phyloP scores from a whole-genome alignment of 345 rosid species.

The Pelargonium nanum region DNA sequence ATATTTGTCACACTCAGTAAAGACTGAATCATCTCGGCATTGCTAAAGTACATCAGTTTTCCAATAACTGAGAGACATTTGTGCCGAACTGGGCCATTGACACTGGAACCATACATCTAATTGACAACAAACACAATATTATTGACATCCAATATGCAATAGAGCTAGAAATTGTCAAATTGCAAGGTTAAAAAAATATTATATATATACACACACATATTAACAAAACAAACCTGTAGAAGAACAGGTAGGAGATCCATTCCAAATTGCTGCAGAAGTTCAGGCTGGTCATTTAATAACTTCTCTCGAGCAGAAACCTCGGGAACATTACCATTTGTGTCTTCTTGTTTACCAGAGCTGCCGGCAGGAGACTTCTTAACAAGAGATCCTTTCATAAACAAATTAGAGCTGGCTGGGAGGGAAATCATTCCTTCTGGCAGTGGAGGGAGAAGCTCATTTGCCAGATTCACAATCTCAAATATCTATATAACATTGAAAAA shows the following conservation, averaged over 20 bases:
- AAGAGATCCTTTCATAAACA: slow-evolving; percentile 62
- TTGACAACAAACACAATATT: slow-evolving; percentile 15
- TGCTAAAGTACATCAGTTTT: slow-evolving; percentile 89
- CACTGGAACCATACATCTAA: slow-evolving; percentile 99
- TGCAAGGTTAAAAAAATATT: background rate
- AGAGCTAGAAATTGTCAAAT: background rate
- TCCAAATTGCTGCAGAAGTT: slow-evolving; percentile 88
- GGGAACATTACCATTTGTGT: slow-evolving; percentile 32
- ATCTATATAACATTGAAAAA: slow-evolving; percentile 36
- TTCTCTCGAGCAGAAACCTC: slow-evolving; percentile 80
- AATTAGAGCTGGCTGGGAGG: slow-evolving; percentile 65
- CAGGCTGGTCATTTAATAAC: slow-evolving; percentile 77
- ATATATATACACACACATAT: background rate
- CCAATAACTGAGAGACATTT: slow-evolving; percentile 95
- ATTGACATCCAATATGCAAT: slow-evolving; percentile 6
- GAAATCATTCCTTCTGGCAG: slow-evolving; percentile 87
- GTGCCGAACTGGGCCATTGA: slow-evolving; percentile 85
- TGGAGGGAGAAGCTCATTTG: slow-evolving; percentile 98
- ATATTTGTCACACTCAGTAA: slow-evolving; percentile 72
- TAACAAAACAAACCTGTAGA: slow-evolving; percentile 49
- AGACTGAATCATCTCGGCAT: slow-evolving; percentile 84
- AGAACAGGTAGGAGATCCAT: slow-evolving; percentile 94
- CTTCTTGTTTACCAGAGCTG: slow-evolving; percentile 61
- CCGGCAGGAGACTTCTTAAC: slow-evolving; percentile 58
- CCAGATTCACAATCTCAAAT: slow-evolving; percentile 96